Evolutionary conservation across 2,329 filamentous ascomycete species (phyloP).

Genomic region (Bipolaris oryzae): DNA sequence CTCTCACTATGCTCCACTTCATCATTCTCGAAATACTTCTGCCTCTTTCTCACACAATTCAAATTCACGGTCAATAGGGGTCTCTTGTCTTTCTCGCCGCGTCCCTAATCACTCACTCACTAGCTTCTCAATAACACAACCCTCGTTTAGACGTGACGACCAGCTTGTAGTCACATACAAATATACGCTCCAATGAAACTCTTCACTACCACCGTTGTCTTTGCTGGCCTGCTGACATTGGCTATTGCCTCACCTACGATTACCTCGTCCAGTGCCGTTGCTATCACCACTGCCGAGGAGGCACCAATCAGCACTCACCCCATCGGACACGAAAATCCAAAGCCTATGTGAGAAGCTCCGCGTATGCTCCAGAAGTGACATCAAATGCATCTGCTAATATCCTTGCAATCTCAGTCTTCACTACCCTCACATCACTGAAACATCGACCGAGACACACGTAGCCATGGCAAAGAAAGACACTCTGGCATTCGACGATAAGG

Average conservation of each 20-base stretch:
- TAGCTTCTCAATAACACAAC: neutral
- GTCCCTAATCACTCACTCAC: too few species aligned
- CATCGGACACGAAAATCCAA: too few species aligned
- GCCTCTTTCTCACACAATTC: neutral
- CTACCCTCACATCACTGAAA: too few species aligned
- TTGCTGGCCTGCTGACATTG: slow-evolving; percentile 11
- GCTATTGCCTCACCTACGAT: neutral
- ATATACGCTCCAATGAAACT: slow-evolving; percentile 12
- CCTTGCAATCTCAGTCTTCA: too few species aligned
- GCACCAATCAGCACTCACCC: too few species aligned
- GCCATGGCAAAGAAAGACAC: neutral
- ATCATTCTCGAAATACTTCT: neutral
- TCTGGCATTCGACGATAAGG: neutral
- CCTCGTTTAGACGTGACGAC: neutral
- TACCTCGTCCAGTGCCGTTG: neutral
- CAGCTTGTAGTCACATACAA: too few species aligned
- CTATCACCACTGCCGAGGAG: neutral
- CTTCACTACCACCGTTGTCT: neutral
- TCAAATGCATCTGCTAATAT: too few species aligned
- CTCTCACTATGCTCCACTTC: neutral
- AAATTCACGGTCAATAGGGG: neutral
- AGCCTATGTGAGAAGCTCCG: neutral
- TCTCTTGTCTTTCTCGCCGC: neutral
- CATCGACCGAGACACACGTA: too few species aligned
- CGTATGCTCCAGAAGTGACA: too few species aligned